Conservation (phyloP, 2,329 filamentous ascomycete species). For the Keithomyces neogunnii region DNA sequence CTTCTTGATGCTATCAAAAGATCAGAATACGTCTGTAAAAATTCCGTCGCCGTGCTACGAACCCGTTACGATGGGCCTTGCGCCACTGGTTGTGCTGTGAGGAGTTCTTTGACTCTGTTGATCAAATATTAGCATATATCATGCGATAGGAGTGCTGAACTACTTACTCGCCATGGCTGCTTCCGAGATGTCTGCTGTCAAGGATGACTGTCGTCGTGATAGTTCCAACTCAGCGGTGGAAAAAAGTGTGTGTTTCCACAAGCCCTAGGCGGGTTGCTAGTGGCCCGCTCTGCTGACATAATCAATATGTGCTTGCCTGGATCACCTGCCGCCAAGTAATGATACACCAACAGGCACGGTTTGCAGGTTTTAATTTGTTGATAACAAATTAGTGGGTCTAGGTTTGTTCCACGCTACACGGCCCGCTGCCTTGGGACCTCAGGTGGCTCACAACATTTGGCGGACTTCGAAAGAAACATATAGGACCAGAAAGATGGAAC, state of each 20-base stretch:
- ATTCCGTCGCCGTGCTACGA: constrained; percentile 31
- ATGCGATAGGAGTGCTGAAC: background rate
- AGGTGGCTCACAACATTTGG: too few relatives aligned
- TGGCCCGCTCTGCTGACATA: constrained; percentile 5
- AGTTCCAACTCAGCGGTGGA: background rate
- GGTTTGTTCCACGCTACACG: too few relatives aligned
- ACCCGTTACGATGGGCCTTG: constrained; percentile 99
- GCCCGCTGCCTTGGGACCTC: too few relatives aligned
- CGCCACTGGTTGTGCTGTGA: constrained; percentile 97
- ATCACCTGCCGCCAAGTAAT: too few relatives aligned
- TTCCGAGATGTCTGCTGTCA: constrained; percentile 3
- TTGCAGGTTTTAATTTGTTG: too few relatives aligned
- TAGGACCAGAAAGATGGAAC: too few relatives aligned
- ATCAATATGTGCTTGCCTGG: background rate
- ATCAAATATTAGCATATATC: background rate
- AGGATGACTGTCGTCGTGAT: background rate
- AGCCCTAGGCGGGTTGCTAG: constrained; percentile 15
- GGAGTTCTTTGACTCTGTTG: constrained; percentile 97
- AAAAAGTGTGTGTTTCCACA: constrained; percentile 8
- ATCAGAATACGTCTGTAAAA: constrained; percentile 8
- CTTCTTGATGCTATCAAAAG: constrained; percentile 85
- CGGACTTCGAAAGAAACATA: too few relatives aligned
- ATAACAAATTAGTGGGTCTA: too few relatives aligned
- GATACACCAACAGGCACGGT: too few relatives aligned
- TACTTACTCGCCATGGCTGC: constrained; percentile 9